Conservation (phyloP, 768 basidiomycete species). For the Tylopilus vinaceipallidus region DNA sequence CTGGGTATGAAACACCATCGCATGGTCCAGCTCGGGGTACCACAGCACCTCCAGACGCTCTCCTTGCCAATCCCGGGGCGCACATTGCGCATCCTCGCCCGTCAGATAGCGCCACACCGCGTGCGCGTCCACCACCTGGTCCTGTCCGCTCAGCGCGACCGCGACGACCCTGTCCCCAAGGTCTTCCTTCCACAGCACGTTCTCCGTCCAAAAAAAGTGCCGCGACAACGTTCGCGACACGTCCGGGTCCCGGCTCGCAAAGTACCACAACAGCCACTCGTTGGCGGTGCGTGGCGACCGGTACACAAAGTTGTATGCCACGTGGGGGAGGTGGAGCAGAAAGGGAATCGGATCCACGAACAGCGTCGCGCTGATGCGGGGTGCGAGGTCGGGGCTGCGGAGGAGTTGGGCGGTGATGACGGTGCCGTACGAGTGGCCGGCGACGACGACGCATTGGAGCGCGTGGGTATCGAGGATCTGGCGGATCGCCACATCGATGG, state of each 20-base stretch:
- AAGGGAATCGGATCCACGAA: constrained; percentile 68
- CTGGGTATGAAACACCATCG: constrained; percentile 37
- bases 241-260: constrained; percentile 62
- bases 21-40: constrained; percentile 39
- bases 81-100: constrained; percentile 17
- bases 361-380: constrained; percentile 42
- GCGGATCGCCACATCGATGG: constrained; percentile 42
- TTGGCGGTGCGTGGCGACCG: constrained; percentile 48
- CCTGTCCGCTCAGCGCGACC: constrained; percentile 38
- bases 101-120: constrained; percentile 42
- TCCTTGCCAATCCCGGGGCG: constrained; percentile 30
- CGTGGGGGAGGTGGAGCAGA: constrained; percentile 57
- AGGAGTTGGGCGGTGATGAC: constrained; percentile 54
- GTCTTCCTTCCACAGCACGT: constrained; percentile 59
- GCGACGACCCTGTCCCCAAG: constrained; percentile 33
- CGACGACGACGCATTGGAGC: constrained; percentile 42
- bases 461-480: constrained; percentile 44
- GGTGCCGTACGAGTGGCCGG: constrained; percentile 64
- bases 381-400: constrained; percentile 32
- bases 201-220: constrained; percentile 68
- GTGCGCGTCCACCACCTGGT: constrained; percentile 42
- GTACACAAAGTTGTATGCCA: constrained; percentile 68
- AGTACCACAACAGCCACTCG: constrained; percentile 70
- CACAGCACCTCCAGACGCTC: constrained; percentile 40
- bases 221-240: constrained; percentile 56